Conservation (phyloP, 805 yeast genomes). For the Sugiyamaella qingdaonensis region DNA sequence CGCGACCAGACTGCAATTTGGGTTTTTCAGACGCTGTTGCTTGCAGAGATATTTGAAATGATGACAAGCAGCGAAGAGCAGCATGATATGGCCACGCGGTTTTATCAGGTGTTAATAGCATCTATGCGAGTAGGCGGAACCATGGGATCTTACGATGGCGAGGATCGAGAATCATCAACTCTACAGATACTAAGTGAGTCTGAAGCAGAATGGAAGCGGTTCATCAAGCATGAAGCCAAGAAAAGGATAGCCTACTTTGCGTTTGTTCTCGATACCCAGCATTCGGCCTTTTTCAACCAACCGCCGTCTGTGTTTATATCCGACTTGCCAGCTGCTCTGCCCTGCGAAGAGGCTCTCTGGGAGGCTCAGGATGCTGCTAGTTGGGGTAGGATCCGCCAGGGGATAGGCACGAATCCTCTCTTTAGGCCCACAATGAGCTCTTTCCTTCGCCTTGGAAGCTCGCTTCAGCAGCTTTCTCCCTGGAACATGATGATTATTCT, state of each 20-base stretch:
- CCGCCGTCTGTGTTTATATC: constrained; percentile 54
- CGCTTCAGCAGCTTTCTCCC: constrained; percentile 19
- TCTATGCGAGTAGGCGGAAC: constrained; percentile 23
- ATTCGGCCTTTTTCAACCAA: constrained; percentile 76
- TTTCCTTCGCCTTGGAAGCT: constrained; percentile 18
- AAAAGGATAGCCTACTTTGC: constrained; percentile 79
- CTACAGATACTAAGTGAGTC: not conserved
- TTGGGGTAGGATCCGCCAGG: constrained; percentile 14
- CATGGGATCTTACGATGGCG: constrained; percentile 11
- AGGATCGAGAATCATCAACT: not conserved
- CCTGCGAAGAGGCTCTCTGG: constrained; percentile 64
- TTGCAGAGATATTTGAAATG: constrained; percentile 76
- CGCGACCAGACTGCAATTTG: constrained; percentile 72
- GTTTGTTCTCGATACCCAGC: constrained; percentile 74
- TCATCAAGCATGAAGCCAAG: constrained; percentile 49
- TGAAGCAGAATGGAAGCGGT: constrained; percentile 19
- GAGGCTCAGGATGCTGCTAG: constrained; percentile 31
- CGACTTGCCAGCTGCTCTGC: constrained; percentile 54
- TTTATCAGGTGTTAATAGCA: constrained; percentile 24
- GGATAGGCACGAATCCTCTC: constrained; percentile 18
- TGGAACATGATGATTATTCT: constrained; percentile 28
- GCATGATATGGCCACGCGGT: constrained; percentile 25
- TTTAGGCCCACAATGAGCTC: constrained; percentile 18
- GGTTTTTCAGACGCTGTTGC: constrained; percentile 67
- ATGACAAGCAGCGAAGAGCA: constrained; percentile 28